A percentile compares a stretch with the other conserved stretches of the same genome.
phyloP scores from a whole-genome alignment of 2,329 filamentous ascomycete species.

The Karstenula rhodostoma region DNA sequence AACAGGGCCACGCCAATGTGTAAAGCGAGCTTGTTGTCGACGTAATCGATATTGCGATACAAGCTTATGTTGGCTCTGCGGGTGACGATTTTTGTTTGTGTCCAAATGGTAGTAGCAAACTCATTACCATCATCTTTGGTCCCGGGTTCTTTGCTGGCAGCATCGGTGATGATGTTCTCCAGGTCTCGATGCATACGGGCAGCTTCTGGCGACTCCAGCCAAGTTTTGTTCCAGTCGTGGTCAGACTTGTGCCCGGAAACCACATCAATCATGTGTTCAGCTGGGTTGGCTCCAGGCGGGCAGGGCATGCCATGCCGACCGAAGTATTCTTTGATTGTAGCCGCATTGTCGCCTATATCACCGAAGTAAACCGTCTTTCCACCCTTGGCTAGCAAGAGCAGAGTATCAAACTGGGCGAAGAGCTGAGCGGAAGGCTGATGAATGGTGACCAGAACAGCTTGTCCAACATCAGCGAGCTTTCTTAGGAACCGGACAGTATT shows the following conservation, averaged over 20 bases:
- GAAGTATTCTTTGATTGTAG: constrained; percentile 68
- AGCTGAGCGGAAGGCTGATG: constrained; percentile 69
- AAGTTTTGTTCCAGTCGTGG: constrained; percentile 56
- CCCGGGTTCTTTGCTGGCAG: constrained; percentile 47
- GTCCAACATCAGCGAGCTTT: constrained; percentile 77
- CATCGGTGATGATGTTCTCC: constrained; percentile 48
- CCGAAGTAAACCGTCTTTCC: constrained; percentile 87
- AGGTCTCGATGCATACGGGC: constrained; percentile 46
- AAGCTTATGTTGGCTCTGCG: constrained; percentile 32
- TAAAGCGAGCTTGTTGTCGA: constrained; percentile 37
- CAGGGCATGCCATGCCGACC: constrained; percentile 64
- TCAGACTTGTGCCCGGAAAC: constrained; percentile 68
- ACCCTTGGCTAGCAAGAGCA: constrained; percentile 79
- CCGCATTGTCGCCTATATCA: constrained; percentile 79
- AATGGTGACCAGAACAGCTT: constrained; percentile 89
- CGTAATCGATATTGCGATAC: constrained; percentile 36
- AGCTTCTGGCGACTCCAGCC: constrained; percentile 47
- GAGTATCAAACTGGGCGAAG: constrained; percentile 8
- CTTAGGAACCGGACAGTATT: constrained; percentile 81
- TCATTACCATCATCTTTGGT: constrained; percentile 52
- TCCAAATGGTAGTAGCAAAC: constrained; percentile 35
- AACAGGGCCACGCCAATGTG: constrained; percentile 37
- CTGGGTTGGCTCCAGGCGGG: constrained; percentile 62
- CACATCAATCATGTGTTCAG: constrained; percentile 85
- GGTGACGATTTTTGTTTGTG: constrained; percentile 33